Percentiles rank a stretch among this genome's conserved stretches.
Conservation (phyloP, 306 rosid genomes). For the Neltuma alba region DNA sequence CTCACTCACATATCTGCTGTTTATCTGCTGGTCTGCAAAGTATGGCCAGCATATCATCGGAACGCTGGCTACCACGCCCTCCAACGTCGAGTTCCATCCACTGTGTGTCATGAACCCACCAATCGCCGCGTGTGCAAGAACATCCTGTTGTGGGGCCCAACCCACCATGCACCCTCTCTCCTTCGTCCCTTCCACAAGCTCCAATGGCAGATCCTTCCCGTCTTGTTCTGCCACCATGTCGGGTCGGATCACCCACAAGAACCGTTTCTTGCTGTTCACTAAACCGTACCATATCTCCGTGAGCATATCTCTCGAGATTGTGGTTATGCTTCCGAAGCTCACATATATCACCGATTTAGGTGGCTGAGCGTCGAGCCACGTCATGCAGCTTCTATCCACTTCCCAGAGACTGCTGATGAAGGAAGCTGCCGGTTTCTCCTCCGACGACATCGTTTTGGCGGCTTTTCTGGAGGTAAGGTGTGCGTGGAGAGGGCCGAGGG, state of each 20-base stretch:
- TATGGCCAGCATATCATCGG: slow-evolving; percentile 29
- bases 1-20: slow-evolving; percentile 29
- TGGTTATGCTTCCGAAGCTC: slow-evolving; percentile 48
- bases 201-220: background rate
- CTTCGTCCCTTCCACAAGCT: slow-evolving; percentile 5
- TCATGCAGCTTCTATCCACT: slow-evolving; percentile 44
- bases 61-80: slow-evolving; percentile 11
- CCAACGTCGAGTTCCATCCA: slow-evolving; percentile 30
- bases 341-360: slow-evolving; percentile 44
- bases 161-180: slow-evolving; percentile 26
- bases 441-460: background rate
- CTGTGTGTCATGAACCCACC: slow-evolving; percentile 27
- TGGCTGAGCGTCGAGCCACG: slow-evolving; percentile 52
- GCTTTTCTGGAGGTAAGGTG: slow-evolving; percentile 24
- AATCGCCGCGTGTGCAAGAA: background rate
- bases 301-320: background rate
- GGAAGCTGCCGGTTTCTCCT: background rate
- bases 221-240: slow-evolving; percentile 1
- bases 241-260: slow-evolving; percentile 48
- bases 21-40: background rate
- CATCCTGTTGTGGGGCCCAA: slow-evolving; percentile 29
- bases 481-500: slow-evolving; percentile 47
- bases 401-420: slow-evolving; percentile 22
- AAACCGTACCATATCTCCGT: slow-evolving; percentile 56
- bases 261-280: slow-evolving; percentile 41